These are phyloP conservation scores for Populus hybrid DNA, from an alignment of 441 rosid genomes.

Conservation along the genomic window DNA sequence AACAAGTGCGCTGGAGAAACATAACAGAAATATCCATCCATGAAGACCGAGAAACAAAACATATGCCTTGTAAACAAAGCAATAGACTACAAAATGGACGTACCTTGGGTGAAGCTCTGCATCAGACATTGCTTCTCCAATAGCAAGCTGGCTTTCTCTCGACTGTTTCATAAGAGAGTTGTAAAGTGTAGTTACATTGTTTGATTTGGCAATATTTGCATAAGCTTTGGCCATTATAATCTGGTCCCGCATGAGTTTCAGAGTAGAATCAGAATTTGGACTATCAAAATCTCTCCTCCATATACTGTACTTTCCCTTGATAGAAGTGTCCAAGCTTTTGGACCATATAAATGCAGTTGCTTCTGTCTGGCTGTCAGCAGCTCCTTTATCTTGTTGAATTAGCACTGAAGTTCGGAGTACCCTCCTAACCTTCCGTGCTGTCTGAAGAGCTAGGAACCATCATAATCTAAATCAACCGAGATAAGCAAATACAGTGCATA, in stretches of 20 bases:
- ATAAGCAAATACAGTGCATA: constrained; percentile 11
- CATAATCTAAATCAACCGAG: constrained; percentile 23
- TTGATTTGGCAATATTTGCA: constrained; percentile 78
- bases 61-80: constrained; percentile 7
- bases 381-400: constrained; percentile 47
- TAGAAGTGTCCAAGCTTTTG: constrained; percentile 48
- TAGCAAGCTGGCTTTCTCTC: constrained; percentile 56
- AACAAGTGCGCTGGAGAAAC: constrained; percentile 61
- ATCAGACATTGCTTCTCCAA: constrained; percentile 76
- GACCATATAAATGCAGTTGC: constrained; percentile 58
- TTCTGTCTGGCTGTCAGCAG: constrained; percentile 52
- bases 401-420: constrained; percentile 58
- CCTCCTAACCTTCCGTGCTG: constrained; percentile 55
- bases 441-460: constrained; percentile 41
- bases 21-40: constrained; percentile 5
- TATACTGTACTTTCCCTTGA: constrained; percentile 71
- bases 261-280: constrained; percentile 71
- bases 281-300: constrained; percentile 92
- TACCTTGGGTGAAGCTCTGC: constrained; percentile 81
- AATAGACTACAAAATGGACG: constrained; percentile 7
- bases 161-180: constrained; percentile 53
- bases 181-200: constrained; percentile 51
- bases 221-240: constrained; percentile 90
- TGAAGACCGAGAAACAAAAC: constrained; percentile 15
- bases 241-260: constrained; percentile 95